These are phyloP conservation scores for Peronospora belbahrii DNA, from an alignment of 352 stramenopile genomes.

Conservation along the genomic window DNA sequence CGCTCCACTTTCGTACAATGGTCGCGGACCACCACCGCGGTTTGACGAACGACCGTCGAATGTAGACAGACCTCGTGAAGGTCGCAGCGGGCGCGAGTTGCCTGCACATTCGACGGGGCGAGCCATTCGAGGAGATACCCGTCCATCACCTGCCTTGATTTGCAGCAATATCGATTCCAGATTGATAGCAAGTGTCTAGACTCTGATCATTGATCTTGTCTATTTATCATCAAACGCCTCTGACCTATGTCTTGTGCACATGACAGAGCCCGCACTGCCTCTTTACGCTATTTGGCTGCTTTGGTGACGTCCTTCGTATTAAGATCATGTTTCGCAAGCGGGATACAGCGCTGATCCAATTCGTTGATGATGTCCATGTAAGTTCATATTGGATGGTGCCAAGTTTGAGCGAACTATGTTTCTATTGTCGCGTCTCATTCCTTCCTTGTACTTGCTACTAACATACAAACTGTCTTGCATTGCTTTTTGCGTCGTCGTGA, in stretches of 20 bases:
- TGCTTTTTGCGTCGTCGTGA: conserved; percentile 1
- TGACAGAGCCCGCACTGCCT: conserved; percentile 49
- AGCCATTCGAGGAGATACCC: conserved; percentile 45
- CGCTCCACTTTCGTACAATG: conserved; percentile 9
- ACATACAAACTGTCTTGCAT: conserved; percentile 2
- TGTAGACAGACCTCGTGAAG: conserved; percentile 25
- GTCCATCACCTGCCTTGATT: conserved; percentile 63
- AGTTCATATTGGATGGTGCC: conserved; percentile 5
- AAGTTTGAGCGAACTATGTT: neutral
- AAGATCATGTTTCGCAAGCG: conserved; percentile 86
- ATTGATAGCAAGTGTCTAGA: conserved; percentile 37
- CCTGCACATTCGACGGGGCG: conserved; percentile 58
- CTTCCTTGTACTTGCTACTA: conserved; percentile 2
- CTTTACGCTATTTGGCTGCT: conserved; percentile 82
- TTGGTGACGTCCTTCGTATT: conserved; percentile 73
- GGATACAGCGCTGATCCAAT: conserved; percentile 76
- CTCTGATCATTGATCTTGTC: neutral
- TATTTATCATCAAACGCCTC: neutral
- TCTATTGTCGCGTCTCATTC: neutral
- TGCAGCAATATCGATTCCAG: conserved; percentile 75
- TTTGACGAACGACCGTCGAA: conserved; percentile 17
- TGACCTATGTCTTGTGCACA: neutral
- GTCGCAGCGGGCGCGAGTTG: conserved; percentile 15
- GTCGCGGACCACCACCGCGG: conserved; percentile 12
- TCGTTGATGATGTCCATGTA: conserved; percentile 68